Conservation (phyloP, 352 stramenopile genomes). For the Pythium vanterpoolii region DNA sequence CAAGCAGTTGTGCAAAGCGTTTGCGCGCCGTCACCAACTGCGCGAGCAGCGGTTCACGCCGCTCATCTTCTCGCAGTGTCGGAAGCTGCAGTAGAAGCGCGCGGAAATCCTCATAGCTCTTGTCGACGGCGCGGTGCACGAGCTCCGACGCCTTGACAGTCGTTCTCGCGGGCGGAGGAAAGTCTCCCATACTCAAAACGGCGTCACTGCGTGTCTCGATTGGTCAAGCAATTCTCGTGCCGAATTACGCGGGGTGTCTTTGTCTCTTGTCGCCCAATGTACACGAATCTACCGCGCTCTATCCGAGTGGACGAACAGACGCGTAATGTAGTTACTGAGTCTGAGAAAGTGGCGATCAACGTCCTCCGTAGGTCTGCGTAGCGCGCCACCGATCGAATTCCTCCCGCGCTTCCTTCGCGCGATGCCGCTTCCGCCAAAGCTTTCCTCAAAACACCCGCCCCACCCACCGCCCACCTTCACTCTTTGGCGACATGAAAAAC, state of each 20-base stretch:
- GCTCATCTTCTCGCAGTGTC: conserved; percentile 67
- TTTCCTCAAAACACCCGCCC: conserved; percentile 24
- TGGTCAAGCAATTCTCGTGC: conserved; percentile 1
- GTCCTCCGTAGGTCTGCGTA: not conserved
- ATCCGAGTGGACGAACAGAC: not conserved
- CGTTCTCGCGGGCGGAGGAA: conserved; percentile 52
- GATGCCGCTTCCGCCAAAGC: conserved; percentile 5
- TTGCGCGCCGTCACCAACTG: conserved; percentile 60
- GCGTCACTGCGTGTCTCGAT: not conserved
- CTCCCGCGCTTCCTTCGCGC: conserved; percentile 4
- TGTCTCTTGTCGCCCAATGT: not conserved
- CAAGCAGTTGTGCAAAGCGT: conserved; percentile 74
- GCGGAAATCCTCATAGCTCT: conserved; percentile 82
- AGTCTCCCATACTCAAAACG: conserved; percentile 53
- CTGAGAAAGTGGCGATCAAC: not conserved
- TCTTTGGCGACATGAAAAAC: conserved; percentile 19
- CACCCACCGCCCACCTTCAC: conserved; percentile 10
- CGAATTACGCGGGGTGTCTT: not conserved
- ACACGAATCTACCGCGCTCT: not conserved
- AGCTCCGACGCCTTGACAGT: conserved; percentile 75
- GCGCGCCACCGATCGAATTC: not conserved
- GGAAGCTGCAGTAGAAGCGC: conserved; percentile 67
- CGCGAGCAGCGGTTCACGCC: conserved; percentile 61
- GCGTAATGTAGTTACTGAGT: not conserved
- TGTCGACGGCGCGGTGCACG: conserved; percentile 73